These are phyloP conservation scores for Geosmithia flava DNA, from an alignment of 2,329 filamentous ascomycete genomes.

Conservation along the genomic window DNA sequence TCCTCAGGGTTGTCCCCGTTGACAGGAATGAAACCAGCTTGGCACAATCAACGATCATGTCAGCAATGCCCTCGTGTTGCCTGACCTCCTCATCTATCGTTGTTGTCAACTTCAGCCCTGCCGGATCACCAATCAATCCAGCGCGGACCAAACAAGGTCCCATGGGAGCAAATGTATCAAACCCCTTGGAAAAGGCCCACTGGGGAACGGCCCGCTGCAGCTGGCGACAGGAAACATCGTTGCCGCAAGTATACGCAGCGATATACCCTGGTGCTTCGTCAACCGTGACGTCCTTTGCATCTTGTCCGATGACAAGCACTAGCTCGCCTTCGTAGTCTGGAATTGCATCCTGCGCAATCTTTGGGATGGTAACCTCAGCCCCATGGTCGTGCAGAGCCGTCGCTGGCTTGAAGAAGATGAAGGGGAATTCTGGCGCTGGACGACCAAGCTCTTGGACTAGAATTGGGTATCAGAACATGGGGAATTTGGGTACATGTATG, in stretches of 20 bases:
- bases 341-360: conserved; percentile 32
- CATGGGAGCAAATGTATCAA: conserved; percentile 41
- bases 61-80: conserved; percentile 25
- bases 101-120: conserved; percentile 27
- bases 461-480: no score
- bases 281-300: conserved; percentile 16
- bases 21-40: conserved; percentile 23
- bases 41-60: conserved; percentile 31
- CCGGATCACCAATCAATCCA: conserved; percentile 27
- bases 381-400: conserved; percentile 23
- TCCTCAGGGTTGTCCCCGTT: conserved; percentile 26
- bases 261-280: conserved; percentile 26
- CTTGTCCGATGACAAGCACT: conserved; percentile 32
- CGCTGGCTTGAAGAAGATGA: conserved; percentile 37
- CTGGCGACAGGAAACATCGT: conserved; percentile 41
- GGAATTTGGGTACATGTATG: neutral
- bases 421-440: conserved; percentile 33
- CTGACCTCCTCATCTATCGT: conserved; percentile 32
- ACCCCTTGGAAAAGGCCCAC: conserved; percentile 44
- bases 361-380: conserved; percentile 28
- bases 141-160: conserved; percentile 33
- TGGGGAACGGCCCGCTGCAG: conserved; percentile 42
- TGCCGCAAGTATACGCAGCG: conserved; percentile 39
- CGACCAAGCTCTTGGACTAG: conserved; percentile 37
- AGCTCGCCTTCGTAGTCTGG: conserved; percentile 37